Conservation (phyloP, 2,329 filamentous ascomycete genomes). For the Talaromyces islandicus region DNA sequence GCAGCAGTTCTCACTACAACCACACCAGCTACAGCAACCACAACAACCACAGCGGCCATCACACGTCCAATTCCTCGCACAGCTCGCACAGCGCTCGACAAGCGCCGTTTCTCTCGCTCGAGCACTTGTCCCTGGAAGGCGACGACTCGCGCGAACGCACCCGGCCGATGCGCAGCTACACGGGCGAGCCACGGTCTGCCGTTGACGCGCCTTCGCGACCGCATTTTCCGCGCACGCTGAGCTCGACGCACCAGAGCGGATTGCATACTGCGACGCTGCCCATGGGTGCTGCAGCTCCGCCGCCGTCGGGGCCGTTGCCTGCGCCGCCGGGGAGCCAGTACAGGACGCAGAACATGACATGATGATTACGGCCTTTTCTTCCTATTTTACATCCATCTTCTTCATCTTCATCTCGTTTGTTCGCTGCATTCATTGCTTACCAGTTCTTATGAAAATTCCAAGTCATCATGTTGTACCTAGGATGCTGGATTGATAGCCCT, state of each 20-base stretch:
- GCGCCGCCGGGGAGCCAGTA: conserved; percentile 41
- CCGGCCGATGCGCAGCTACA: conserved; percentile 22
- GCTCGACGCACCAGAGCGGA: conserved; percentile 29
- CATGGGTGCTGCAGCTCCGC: conserved; percentile 53
- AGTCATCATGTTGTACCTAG: background rate
- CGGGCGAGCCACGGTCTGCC: conserved; percentile 31
- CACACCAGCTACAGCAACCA: conserved; percentile 2
- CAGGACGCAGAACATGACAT: conserved; percentile 11
- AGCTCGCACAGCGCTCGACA: conserved; percentile 12
- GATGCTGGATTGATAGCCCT: no score
- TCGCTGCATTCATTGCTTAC: background rate
- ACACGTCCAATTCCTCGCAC: conserved; percentile 13
- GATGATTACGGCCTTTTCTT: conserved; percentile 1
- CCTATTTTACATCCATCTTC: background rate
- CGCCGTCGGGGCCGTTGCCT: conserved; percentile 52
- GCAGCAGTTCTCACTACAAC: no score
- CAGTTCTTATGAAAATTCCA: background rate
- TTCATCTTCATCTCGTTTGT: background rate
- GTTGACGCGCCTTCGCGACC: conserved; percentile 32
- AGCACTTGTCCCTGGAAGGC: conserved; percentile 40
- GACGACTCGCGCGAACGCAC: conserved; percentile 26
- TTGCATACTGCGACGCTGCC: conserved; percentile 56
- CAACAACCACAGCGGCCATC: conserved; percentile 3
- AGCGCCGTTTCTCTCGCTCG: conserved; percentile 34
- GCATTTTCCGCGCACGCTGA: conserved; percentile 34